These are phyloP conservation scores for Cladobotryum protrusum DNA, from an alignment of 2,329 filamentous ascomycete species.

Conservation along the genomic window DNA sequence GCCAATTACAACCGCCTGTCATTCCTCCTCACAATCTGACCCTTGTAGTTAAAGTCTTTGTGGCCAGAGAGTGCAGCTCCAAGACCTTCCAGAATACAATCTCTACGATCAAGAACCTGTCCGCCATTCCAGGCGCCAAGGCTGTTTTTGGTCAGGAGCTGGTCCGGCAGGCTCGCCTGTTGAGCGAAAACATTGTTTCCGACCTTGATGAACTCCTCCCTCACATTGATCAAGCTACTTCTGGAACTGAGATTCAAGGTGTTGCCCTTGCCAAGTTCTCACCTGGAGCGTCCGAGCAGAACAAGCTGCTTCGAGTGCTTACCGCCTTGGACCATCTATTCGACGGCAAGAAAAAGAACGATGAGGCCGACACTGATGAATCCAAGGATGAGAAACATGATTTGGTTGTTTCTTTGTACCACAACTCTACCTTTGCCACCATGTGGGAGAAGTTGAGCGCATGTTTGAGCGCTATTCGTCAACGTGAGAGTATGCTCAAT, in stretches of 20 bases:
- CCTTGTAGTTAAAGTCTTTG: slow-evolving; percentile 92
- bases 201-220: slow-evolving; percentile 81
- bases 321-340: slow-evolving; percentile 96
- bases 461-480: slow-evolving; percentile 79
- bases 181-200: slow-evolving; percentile 77
- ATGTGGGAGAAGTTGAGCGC: slow-evolving; percentile 91
- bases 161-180: slow-evolving; percentile 73
- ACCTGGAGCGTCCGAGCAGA: slow-evolving; percentile 90
- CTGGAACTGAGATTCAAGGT: slow-evolving; percentile 91
- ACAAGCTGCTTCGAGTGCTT: slow-evolving; percentile 85
- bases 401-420: slow-evolving; percentile 80
- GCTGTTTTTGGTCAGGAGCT: slow-evolving; percentile 89
- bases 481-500: slow-evolving; percentile 92
- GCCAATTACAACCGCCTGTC: slow-evolving; percentile 68
- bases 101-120: slow-evolving; percentile 97
- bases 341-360: slow-evolving; percentile 66
- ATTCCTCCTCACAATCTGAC: slow-evolving; percentile 86
- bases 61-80: slow-evolving; percentile 90
- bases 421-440: slow-evolving; percentile 80
- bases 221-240: slow-evolving; percentile 79
- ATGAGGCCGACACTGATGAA: slow-evolving; percentile 43
- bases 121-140: slow-evolving; percentile 84
- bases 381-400: slow-evolving; percentile 66
- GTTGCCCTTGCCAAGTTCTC: slow-evolving; percentile 93
- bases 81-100: slow-evolving; percentile 98